Conservation (phyloP, 2,329 filamentous ascomycete species). For the Aspergillus niger region DNA sequence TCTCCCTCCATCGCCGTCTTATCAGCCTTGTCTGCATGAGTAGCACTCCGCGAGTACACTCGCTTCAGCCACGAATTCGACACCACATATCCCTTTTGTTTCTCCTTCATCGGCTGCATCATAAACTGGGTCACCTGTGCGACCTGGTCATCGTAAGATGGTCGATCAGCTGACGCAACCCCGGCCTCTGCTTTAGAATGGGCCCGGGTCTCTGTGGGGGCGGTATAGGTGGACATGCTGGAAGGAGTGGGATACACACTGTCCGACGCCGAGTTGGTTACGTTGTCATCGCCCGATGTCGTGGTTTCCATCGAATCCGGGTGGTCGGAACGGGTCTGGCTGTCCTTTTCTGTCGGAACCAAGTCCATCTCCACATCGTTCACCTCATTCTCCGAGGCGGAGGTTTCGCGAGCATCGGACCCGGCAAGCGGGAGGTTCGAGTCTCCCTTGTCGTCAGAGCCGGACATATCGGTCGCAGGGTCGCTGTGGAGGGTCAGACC, state of each 20-base stretch:
- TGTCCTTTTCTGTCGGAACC: slow-evolving; percentile 18
- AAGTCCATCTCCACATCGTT: slow-evolving; percentile 27
- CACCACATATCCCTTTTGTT: slow-evolving; percentile 75
- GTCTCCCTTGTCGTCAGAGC: slow-evolving; percentile 33
- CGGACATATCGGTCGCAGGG: slow-evolving; percentile 48
- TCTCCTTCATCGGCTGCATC: slow-evolving; percentile 62
- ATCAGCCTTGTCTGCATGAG: slow-evolving; percentile 56
- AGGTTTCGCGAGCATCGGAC: slow-evolving; percentile 32
- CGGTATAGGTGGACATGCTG: slow-evolving; percentile 40
- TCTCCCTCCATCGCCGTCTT: slow-evolving; percentile 64
- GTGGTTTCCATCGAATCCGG: slow-evolving; percentile 49
- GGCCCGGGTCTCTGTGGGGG: slow-evolving; percentile 32
- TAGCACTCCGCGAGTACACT: slow-evolving; percentile 67
- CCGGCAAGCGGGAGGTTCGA: slow-evolving; percentile 24
- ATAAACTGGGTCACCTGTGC: slow-evolving; percentile 66
- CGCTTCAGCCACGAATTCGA: slow-evolving; percentile 77
- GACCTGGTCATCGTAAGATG: slow-evolving; percentile 70
- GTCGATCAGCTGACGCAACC: slow-evolving; percentile 32
- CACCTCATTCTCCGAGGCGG: slow-evolving; percentile 30
- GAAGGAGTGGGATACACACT: slow-evolving; percentile 42
- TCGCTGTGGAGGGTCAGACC: slow-evolving; percentile 52
- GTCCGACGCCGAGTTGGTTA: slow-evolving; percentile 34
- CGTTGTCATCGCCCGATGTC: slow-evolving; percentile 29
- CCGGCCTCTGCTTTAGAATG: slow-evolving; percentile 27
- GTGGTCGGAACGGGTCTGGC: slow-evolving; percentile 31